Evolutionary conservation across 208 protist genomes (phyloP).

Genomic region (Zelonia costaricensis): DNA sequence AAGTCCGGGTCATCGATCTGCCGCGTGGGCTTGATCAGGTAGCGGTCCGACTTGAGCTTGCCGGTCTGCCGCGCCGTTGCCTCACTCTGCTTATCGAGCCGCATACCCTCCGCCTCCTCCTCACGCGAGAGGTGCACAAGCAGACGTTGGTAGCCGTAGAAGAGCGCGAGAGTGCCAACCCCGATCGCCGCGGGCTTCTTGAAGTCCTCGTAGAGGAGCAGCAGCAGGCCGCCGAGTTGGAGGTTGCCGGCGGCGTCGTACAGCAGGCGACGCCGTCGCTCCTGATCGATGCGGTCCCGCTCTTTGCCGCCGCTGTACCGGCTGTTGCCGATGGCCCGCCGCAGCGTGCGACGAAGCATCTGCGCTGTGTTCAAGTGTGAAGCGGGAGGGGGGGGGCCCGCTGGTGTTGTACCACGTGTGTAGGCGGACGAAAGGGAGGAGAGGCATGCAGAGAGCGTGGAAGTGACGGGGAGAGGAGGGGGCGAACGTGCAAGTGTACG

Average conservation of each 20-base stretch:
- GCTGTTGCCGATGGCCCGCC: constrained; percentile 31
- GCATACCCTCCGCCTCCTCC: constrained; percentile 33
- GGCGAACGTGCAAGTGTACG: no score
- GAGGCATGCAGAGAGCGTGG: constrained; percentile 6
- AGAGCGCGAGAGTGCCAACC: constrained; percentile 23
- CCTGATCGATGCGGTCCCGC: constrained; percentile 52
- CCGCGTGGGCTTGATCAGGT: constrained; percentile 63
- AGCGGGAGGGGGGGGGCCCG: no score
- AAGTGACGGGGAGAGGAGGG: background rate
- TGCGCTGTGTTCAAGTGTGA: background rate
- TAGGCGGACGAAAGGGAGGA: background rate
- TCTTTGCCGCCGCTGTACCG: constrained; percentile 59
- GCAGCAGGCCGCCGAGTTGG: constrained; percentile 36
- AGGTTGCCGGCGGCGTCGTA: constrained; percentile 70
- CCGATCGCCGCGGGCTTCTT: constrained; percentile 36
- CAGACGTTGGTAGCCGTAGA: constrained; percentile 57
- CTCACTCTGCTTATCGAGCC: constrained; percentile 53
- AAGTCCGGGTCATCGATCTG: constrained; percentile 85
- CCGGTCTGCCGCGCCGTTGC: constrained; percentile 43
- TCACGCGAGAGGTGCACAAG: constrained; percentile 43
- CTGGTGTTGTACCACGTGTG: no score
- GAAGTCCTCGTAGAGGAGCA: constrained; percentile 69
- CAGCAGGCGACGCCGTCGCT: constrained; percentile 54
- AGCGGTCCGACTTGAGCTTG: constrained; percentile 67
- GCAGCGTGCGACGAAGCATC: constrained; percentile 54